Percentiles rank a stretch among this genome's conserved stretches.
Evolutionary conservation across 345 rosid species (phyloP).

Genomic region (Salix brachista): DNA sequence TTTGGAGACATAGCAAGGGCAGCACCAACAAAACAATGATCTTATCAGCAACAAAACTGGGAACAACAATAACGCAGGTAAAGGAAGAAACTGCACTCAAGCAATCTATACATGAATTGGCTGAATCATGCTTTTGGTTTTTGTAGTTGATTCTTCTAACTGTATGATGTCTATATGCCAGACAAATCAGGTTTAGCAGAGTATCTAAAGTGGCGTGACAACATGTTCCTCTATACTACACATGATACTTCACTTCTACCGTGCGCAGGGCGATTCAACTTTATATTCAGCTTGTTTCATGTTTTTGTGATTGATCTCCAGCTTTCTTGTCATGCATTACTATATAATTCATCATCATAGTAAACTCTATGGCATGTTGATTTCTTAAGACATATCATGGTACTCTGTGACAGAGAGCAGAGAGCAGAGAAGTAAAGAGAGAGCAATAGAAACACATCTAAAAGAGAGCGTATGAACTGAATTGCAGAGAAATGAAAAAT

Average conservation of each 20-base stretch:
- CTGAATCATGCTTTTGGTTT: not conserved
- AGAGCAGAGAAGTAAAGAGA: no score
- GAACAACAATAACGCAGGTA: no score
- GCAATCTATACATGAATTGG: not conserved
- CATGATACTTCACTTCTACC: slow-evolving; percentile 84
- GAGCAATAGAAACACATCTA: no score
- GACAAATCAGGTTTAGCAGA: slow-evolving; percentile 56
- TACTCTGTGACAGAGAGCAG: no score
- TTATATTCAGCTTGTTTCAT: slow-evolving; percentile 54
- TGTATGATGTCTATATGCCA: slow-evolving; percentile 13
- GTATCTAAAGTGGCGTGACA: slow-evolving; percentile 88
- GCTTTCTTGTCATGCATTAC: not conserved
- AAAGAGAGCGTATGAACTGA: no score
- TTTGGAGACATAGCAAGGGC: no score
- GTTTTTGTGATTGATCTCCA: slow-evolving; percentile 7
- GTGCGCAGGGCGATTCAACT: slow-evolving; percentile 87
- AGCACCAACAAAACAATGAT: no score
- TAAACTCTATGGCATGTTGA: not conserved
- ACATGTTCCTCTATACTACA: slow-evolving; percentile 74
- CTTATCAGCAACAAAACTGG: no score
- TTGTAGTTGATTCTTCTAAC: not conserved
- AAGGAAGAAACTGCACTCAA: no score
- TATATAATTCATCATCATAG: not conserved
- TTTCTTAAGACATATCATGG: no score
- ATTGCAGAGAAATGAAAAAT: no score